Percentiles rank a stretch among this genome's conserved stretches.
phyloP scores from a whole-genome alignment of 345 rosid genomes.

The Eutrema heterophyllum region DNA sequence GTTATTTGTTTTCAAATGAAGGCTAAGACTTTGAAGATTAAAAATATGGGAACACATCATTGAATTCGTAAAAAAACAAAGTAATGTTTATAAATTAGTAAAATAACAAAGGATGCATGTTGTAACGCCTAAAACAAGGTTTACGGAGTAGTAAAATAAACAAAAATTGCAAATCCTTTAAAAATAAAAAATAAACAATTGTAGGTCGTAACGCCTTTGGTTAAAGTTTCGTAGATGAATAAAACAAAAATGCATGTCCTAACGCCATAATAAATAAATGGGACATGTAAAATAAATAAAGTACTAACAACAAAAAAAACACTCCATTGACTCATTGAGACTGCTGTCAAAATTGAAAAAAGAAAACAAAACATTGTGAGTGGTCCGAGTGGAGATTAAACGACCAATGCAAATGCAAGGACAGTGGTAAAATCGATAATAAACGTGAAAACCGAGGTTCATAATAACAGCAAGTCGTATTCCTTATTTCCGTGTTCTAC shows the following conservation, averaged over 20 bases:
- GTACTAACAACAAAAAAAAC: background rate
- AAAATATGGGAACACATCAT: background rate
- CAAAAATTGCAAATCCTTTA: background rate
- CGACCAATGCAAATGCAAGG: constrained; percentile 18
- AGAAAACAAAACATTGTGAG: background rate
- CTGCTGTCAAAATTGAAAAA: background rate
- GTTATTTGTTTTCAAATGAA: background rate
- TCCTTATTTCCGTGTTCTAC: constrained; percentile 13
- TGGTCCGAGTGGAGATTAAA: background rate
- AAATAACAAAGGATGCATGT: background rate
- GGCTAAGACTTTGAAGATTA: background rate
- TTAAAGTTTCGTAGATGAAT: background rate
- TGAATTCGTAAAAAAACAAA: background rate
- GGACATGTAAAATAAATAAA: background rate
- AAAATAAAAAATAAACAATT: background rate
- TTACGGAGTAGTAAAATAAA: background rate
- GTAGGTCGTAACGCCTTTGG: background rate
- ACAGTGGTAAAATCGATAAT: constrained; percentile 19
- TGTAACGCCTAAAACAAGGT: constrained; percentile 6
- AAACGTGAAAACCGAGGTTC: background rate
- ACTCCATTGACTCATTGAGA: constrained; percentile 12
- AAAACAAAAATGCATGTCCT: constrained; percentile 23
- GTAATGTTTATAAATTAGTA: background rate
- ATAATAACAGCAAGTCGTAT: background rate
- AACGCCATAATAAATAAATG: constrained; percentile 15